phyloP scores from a whole-genome alignment of 192 early-diverging fungal genomes.

The Coemansia sp. region DNA sequence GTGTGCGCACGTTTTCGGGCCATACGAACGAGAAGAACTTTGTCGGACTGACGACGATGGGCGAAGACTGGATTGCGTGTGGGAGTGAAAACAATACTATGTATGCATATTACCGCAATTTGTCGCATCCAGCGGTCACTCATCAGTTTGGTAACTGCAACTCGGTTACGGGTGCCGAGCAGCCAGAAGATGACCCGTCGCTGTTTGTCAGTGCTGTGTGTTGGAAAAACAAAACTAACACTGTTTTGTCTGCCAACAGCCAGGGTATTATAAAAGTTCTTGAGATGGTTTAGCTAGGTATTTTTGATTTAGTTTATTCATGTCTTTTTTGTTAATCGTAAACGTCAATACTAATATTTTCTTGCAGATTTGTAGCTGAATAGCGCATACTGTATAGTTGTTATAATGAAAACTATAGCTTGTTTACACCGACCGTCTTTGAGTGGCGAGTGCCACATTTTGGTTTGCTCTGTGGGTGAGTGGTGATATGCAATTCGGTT shows the following conservation, averaged over 20 bases:
- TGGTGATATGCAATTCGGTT: no score
- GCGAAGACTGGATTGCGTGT: constrained; percentile 82
- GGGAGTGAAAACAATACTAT: constrained; percentile 93
- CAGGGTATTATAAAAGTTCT: constrained; percentile 86
- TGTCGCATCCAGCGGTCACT: constrained; percentile 71
- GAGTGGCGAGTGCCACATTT: no score
- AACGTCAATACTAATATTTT: no score
- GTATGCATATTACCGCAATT: constrained; percentile 77
- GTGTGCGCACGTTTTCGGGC: constrained; percentile 73
- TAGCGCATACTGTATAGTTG: no score
- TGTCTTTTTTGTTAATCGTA: no score
- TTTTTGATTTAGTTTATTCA: neutral
- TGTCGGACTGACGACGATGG: constrained; percentile 83
- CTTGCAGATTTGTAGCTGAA: no score
- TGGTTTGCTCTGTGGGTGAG: no score
- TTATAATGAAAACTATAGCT: no score
- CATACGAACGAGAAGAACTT: constrained; percentile 96
- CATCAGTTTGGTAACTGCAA: constrained; percentile 77
- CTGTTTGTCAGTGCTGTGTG: constrained; percentile 91
- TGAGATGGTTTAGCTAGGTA: constrained; percentile 57
- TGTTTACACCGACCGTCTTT: no score
- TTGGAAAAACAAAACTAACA: constrained; percentile 80
- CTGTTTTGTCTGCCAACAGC: constrained; percentile 83
- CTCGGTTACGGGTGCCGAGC: constrained; percentile 63
- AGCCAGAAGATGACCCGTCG: constrained; percentile 59